Evolutionary conservation across 208 protist species (phyloP), one percentile per base, ranked within the genome.

Genomic region (Wallacemonas sp.): DNA sequence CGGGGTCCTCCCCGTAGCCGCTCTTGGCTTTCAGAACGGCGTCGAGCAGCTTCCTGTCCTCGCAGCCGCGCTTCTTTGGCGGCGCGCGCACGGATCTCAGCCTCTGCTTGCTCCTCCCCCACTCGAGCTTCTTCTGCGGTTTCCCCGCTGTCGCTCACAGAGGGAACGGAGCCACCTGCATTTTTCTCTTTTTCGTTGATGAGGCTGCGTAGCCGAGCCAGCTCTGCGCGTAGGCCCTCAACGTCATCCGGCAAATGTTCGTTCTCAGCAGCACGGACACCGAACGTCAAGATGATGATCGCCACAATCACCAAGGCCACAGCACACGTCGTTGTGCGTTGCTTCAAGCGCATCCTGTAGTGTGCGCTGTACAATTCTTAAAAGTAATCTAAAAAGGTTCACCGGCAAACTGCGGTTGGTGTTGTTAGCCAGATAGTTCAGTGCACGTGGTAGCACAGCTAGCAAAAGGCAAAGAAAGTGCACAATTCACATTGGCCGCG

Each of bases 81-180:
- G 17, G 19, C 27, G 0, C 14, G 6, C 36, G 6, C 9, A 14
- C 39, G 45, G 27, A 34, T 30, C 62, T 69, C 44, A 42, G 36
- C 62, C 15, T 38, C 31, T 12, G 38, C 21, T 69, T 19, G n/a
- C 17, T 38, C 41, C 42, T 62, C 44, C 31, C 41, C 42, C 17
- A 15, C 42, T 1, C 14, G 45, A 21, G 14, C 33, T 14, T 44
- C 24, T 24, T 67, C 11, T 38, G 70, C 36, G 36, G 36, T 14
- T 41, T 14, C 36, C 14, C 36, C 14, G 14, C 36, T 6, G 6
- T 41, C 14, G 6, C 36, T 41, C 9, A 41, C 36, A 41, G 9
- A 41, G 36, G 14, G 14, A 14, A 14, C 14, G 36, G 9, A 5
- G 17, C 24, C 36, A 30, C 26, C 15, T 26, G 5, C 31, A 11